These are phyloP conservation scores for Camellia japonica DNA, from an alignment of 148 eudicot species.

Conservation along the genomic window DNA sequence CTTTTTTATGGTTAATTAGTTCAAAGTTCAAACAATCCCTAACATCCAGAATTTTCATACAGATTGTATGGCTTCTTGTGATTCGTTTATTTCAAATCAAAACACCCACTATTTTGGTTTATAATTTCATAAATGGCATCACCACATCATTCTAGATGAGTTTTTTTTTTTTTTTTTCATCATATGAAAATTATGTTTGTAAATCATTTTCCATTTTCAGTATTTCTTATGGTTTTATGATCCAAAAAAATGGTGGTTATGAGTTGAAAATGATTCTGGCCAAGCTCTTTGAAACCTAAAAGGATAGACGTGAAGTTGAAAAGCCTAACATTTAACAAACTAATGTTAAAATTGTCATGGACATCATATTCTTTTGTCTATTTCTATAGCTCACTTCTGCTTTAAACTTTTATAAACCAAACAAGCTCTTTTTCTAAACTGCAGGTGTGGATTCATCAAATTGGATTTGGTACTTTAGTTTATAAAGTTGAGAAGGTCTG, in stretches of 20 bases:
- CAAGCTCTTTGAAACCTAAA: background rate
- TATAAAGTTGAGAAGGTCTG: constrained; percentile 74
- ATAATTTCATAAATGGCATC: too few relatives aligned
- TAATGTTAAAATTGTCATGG: too few relatives aligned
- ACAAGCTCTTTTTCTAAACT: constrained; percentile 11
- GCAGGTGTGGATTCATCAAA: constrained; percentile 84
- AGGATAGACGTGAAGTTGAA: background rate
- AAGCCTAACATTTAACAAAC: background rate
- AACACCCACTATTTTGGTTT: too few relatives aligned
- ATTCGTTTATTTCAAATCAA: too few relatives aligned
- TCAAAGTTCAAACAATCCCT: background rate
- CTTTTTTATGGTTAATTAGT: background rate
- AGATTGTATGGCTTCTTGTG: too few relatives aligned
- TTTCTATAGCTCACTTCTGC: background rate
- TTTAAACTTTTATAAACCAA: background rate
- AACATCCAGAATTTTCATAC: too few relatives aligned
- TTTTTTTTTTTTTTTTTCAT: too few relatives aligned
- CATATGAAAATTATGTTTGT: too few relatives aligned
- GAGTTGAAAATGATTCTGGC: background rate
- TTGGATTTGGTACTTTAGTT: constrained; percentile 56
- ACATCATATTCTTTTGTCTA: background rate
- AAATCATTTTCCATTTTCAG: background rate
- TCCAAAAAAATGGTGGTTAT: background rate
- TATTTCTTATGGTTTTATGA: background rate
- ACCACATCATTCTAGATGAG: too few relatives aligned